Base-by-base conservation (phyloP, 2,329 filamentous ascomycete genomes). In the Xenoacremonium recifei region DNA sequence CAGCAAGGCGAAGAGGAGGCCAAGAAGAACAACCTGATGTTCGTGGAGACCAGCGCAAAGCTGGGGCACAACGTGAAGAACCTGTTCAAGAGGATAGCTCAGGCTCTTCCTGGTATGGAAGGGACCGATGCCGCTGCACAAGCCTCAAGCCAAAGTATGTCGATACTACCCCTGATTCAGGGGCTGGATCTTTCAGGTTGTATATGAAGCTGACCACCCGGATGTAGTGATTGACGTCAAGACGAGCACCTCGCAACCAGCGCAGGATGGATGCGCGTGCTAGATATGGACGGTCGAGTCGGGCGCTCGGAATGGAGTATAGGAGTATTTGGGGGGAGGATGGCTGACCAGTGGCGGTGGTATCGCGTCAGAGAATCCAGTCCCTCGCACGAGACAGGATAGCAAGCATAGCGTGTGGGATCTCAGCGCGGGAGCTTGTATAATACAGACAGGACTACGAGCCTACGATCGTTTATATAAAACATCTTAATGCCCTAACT, bases 11-110 rank as follows among this genome's bases (percentile, higher is more conserved):
- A 99, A 68, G 93, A 97, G 59, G 93, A 99, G 72, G 92, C 92
- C 32, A 96, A 95, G 80, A 92, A 92, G 76, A 92, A 96, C 69
- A 93, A 93, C 54, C 75, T 96, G 55, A 96, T 99, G 88, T 99
- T 99, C 63, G 93, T 99, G 58, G 93, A 99, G 77, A 99, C 93
- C 40, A 96, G 90, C 67, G 93, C 93, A 40, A 99, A 99, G 77
- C 78, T 96, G 11, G 91, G 95, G 30, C 90, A 97, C 70, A 99
- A 99, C 64, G 95, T 99, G 57, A 99, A 99, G 78, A 88, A 86
- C 55, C 75, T 99, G 44, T 99, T 99, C 74, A 89, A 91, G 77
- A 86, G 90, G 74, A 99, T 99, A 80, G 93, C 95, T 30, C 93
- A 99, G 70, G 93, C 95, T 27, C 74, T 99, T 57, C 93, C 93